Conservation (phyloP, 345 rosid genomes). For the Arabidopsis arenosa region DNA sequence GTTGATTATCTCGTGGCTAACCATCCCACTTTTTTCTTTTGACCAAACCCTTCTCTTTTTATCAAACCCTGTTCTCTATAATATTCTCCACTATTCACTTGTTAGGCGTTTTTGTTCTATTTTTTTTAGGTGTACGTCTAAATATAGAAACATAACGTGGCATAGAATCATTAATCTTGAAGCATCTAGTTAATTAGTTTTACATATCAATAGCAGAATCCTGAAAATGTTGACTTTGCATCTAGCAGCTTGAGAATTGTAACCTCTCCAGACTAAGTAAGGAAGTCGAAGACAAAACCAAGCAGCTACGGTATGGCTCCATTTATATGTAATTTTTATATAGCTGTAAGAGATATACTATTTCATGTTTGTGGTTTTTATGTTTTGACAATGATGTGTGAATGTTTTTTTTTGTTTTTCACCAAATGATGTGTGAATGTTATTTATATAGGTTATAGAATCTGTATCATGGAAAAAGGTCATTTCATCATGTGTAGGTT, state of each 20-base stretch:
- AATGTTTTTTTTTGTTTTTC: not conserved
- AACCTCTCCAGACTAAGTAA: constrained; percentile 59
- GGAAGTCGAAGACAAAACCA: constrained; percentile 77
- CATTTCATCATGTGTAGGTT: not conserved
- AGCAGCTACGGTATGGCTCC: constrained; percentile 50
- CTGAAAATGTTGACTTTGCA: constrained; percentile 24
- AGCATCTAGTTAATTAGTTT: constrained; percentile 11
- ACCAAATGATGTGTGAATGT: not conserved
- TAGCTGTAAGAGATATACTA: not conserved
- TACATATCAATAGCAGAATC: constrained; percentile 22
- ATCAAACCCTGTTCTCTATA: not conserved
- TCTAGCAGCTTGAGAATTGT: constrained; percentile 63
- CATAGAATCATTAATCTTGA: constrained; percentile 5
- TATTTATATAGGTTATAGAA: not conserved
- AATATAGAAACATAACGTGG: not conserved
- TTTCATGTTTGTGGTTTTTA: constrained; percentile 9
- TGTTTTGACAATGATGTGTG: constrained; percentile 13
- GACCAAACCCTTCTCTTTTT: no score
- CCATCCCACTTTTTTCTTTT: no score
- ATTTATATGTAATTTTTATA: constrained; percentile 1
- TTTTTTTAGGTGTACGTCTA: not conserved
- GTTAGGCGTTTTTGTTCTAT: constrained; percentile 6
- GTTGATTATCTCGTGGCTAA: no score
- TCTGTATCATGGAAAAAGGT: not conserved
- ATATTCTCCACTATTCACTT: not conserved